Percentiles rank a stretch among this genome's conserved stretches.
phyloP scores from a whole-genome alignment of 2,329 filamentous ascomycete species.

The Berkeleyomyces basicola region DNA sequence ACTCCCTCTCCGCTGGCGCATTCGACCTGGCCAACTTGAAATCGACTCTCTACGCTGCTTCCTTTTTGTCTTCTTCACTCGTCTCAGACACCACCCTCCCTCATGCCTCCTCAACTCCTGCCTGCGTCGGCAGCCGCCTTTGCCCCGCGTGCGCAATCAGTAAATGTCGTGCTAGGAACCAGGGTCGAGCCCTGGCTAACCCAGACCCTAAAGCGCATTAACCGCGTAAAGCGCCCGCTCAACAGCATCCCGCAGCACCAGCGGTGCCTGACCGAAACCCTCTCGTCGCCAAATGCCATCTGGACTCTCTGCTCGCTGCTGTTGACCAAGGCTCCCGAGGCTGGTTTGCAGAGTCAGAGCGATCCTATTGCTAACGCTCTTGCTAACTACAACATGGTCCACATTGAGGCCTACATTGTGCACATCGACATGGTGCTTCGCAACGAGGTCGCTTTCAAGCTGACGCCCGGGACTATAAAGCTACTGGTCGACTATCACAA shows the following conservation, averaged over 20 bases:
- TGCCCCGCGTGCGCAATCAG: slow-evolving; percentile 73
- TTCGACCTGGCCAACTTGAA: slow-evolving; percentile 10
- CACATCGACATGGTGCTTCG: slow-evolving; percentile 98
- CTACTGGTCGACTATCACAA: slow-evolving; percentile 89
- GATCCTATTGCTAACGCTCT: slow-evolving; percentile 74
- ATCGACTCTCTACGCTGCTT: slow-evolving; percentile 14
- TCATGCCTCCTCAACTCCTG: slow-evolving; percentile 83
- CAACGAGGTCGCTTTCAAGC: slow-evolving; percentile 95
- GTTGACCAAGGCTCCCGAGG: slow-evolving; percentile 74
- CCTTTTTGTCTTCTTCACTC: slow-evolving; percentile 15
- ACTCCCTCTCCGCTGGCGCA: not conserved
- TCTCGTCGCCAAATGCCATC: slow-evolving; percentile 78
- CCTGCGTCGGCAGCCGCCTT: slow-evolving; percentile 94
- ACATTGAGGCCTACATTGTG: slow-evolving; percentile 93
- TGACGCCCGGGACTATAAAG: slow-evolving; percentile 89
- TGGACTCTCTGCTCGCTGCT: slow-evolving; percentile 91
- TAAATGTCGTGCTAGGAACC: slow-evolving; percentile 83
- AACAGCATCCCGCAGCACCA: slow-evolving; percentile 96
- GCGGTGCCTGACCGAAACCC: slow-evolving; percentile 82
- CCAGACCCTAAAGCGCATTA: slow-evolving; percentile 89
- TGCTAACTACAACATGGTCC: slow-evolving; percentile 83
- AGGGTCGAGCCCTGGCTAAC: slow-evolving; percentile 96
- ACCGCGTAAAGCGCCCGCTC: slow-evolving; percentile 86
- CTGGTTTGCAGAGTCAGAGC: slow-evolving; percentile 51
- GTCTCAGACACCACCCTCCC: slow-evolving; percentile 10